These are phyloP conservation scores for sunflower (Helianthus annuus) DNA, from an alignment of 129 eudicot genomes.

Conservation along the genomic window DNA sequence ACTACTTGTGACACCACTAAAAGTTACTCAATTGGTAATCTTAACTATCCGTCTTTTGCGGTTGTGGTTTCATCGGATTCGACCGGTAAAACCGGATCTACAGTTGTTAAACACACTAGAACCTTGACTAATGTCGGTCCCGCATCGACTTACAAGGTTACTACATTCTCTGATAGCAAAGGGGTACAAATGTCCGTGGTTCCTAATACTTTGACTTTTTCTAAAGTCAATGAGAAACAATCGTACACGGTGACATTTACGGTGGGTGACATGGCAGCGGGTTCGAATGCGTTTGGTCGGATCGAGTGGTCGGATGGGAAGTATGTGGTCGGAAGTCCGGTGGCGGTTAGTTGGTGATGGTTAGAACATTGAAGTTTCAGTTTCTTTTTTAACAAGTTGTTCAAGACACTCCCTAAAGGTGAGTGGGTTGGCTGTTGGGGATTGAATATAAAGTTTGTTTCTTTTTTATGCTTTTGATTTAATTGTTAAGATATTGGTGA, in stretches of 20 bases:
- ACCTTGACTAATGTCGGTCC: constrained; percentile 82
- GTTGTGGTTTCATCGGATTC: constrained; percentile 50
- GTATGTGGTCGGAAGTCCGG: constrained; percentile 77
- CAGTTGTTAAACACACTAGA: constrained; percentile 72
- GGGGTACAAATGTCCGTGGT: constrained; percentile 63
- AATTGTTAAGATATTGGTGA: constrained; percentile 25
- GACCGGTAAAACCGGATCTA: constrained; percentile 35
- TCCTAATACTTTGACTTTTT: constrained; percentile 58
- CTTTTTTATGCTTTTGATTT: constrained; percentile 8
- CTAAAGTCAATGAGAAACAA: constrained; percentile 62
- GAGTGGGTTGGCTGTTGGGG: constrained; percentile 32
- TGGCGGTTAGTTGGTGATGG: constrained; percentile 82
- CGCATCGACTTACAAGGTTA: constrained; percentile 68
- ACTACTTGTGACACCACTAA: constrained; percentile 61
- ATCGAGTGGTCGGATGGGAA: constrained; percentile 97
- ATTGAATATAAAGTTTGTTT: constrained; percentile 27
- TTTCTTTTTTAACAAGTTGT: constrained; percentile 30
- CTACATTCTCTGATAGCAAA: constrained; percentile 40
- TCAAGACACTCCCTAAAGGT: constrained; percentile 28
- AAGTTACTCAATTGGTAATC: constrained; percentile 51
- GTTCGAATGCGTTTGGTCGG: constrained; percentile 63
- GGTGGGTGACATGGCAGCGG: constrained; percentile 53
- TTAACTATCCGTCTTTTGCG: constrained; percentile 91
- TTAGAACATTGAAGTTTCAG: constrained; percentile 6
- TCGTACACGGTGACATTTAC: constrained; percentile 72